Percentiles rank a stretch among this genome's conserved stretches.
Evolutionary conservation across 306 rosid species (phyloP).

Genomic region (Quercus ilex): DNA sequence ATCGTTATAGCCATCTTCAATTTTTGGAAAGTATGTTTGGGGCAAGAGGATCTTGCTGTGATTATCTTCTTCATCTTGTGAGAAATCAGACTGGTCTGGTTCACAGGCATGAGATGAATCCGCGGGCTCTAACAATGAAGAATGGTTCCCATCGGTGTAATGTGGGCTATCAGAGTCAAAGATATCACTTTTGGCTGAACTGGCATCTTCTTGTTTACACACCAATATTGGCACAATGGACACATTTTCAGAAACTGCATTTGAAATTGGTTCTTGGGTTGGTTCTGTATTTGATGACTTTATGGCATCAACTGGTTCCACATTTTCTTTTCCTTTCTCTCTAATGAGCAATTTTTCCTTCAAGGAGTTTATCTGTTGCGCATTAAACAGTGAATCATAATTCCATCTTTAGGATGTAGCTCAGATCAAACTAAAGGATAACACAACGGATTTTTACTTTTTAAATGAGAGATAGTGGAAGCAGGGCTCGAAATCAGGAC

Average conservation of each 20-base stretch:
- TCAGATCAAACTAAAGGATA: conserved; percentile 17
- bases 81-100: conserved; percentile 68
- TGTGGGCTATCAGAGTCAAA: conserved; percentile 70
- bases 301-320: conserved; percentile 27
- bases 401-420: conserved; percentile 26
- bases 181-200: conserved; percentile 72
- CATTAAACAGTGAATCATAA: conserved; percentile 17
- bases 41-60: conserved; percentile 41
- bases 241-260: conserved; percentile 33
- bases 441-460: no score
- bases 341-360: conserved; percentile 36
- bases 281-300: conserved; percentile 40
- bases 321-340: conserved; percentile 44
- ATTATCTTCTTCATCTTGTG: conserved; percentile 72
- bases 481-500: no score
- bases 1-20: conserved; percentile 51
- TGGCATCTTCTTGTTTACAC: conserved; percentile 78
- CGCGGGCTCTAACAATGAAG: conserved; percentile 55
- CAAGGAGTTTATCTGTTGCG: conserved; percentile 57
- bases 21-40: conserved; percentile 41
- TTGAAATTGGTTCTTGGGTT: conserved; percentile 32
- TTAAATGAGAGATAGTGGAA: no score
- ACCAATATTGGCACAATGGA: conserved; percentile 37
- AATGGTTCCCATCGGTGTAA: conserved; percentile 50
- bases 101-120: conserved; percentile 60